Percentiles rank a stretch among this genome's conserved stretches.
phyloP scores from a whole-genome alignment of 495 filamentous ascomycete species.

The Lophiostoma macrostomum region DNA sequence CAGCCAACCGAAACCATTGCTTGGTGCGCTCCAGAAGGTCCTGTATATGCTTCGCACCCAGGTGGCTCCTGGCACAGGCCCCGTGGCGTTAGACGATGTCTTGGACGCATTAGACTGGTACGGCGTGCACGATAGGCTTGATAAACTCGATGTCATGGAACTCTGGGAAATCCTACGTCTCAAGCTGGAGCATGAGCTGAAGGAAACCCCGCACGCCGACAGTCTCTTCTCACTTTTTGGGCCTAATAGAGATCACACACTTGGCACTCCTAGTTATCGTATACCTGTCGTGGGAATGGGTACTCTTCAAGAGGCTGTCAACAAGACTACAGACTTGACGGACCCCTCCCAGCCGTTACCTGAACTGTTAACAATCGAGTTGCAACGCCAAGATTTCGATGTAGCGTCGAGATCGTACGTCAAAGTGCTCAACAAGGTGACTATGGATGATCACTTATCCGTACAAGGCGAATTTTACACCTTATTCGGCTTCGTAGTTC shows the following conservation, averaged over 20 bases:
- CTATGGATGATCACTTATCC: constrained; percentile 53
- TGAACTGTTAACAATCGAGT: constrained; percentile 56
- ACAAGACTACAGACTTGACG: constrained; percentile 24
- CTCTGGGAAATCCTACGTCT: constrained; percentile 54
- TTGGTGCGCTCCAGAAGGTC: constrained; percentile 36
- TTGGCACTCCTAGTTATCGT: constrained; percentile 31
- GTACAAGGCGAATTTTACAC: constrained; percentile 51
- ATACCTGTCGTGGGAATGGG: constrained; percentile 29
- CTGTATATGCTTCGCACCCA: constrained; percentile 35
- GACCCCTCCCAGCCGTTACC: constrained; percentile 33
- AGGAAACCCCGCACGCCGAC: constrained; percentile 44
- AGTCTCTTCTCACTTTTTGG: constrained; percentile 50
- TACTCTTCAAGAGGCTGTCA: constrained; percentile 36
- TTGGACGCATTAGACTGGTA: constrained; percentile 38
- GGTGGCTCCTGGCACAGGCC: constrained; percentile 11
- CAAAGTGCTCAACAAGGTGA: constrained; percentile 55
- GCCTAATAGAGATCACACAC: constrained; percentile 29
- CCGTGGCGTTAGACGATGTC: constrained; percentile 31
- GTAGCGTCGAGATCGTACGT: constrained; percentile 53
- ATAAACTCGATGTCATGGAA: constrained; percentile 41
- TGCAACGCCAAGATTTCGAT: constrained; percentile 58
- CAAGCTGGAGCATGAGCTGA: constrained; percentile 52
- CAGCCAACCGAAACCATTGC: constrained; percentile 48
- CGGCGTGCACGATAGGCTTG: constrained; percentile 36
- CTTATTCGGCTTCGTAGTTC: constrained; percentile 61